phyloP scores from a whole-genome alignment of 1,139 yeast species.

The Yamadazyma jaroonii region DNA sequence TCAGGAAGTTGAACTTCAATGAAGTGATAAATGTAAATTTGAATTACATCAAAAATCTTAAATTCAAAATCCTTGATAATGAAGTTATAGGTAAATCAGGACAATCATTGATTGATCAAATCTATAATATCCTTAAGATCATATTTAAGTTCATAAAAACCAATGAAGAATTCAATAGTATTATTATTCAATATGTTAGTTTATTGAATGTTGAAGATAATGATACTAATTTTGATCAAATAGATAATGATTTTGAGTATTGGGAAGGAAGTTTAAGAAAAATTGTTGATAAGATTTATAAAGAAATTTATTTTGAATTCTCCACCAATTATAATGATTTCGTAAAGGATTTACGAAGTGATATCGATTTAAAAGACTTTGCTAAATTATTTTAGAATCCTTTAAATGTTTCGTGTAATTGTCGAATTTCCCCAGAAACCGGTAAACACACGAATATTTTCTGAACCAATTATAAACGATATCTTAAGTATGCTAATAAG shows the following conservation, averaged over 20 bases:
- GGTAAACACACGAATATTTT: background rate
- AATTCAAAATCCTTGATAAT: slow-evolving; percentile 38
- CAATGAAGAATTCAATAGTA: slow-evolving; percentile 41
- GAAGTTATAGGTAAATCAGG: slow-evolving; percentile 41
- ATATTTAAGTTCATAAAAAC: slow-evolving; percentile 44
- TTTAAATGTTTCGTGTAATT: background rate
- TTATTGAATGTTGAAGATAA: slow-evolving; percentile 23
- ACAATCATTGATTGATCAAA: slow-evolving; percentile 40
- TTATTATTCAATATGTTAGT: slow-evolving; percentile 28
- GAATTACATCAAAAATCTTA: slow-evolving; percentile 33
- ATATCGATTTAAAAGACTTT: slow-evolving; percentile 18
- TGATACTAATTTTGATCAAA: slow-evolving; percentile 2
- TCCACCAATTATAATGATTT: slow-evolving; percentile 18
- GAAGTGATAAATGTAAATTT: slow-evolving; percentile 44
- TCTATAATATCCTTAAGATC: slow-evolving; percentile 41
- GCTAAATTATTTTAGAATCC: slow-evolving; percentile 7
- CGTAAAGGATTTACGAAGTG: slow-evolving; percentile 28
- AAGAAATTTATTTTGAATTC: slow-evolving; percentile 24
- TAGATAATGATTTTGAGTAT: slow-evolving; percentile 13
- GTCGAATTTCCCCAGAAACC: slow-evolving; percentile 7
- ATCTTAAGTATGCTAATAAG: too few species aligned
- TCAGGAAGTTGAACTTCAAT: slow-evolving; percentile 41
- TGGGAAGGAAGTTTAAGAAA: slow-evolving; percentile 24
- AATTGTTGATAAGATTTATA: slow-evolving; percentile 24
- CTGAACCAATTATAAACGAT: too few species aligned